Conservation (phyloP, 208 protist genomes). For the Trichomonas gallinae region DNA sequence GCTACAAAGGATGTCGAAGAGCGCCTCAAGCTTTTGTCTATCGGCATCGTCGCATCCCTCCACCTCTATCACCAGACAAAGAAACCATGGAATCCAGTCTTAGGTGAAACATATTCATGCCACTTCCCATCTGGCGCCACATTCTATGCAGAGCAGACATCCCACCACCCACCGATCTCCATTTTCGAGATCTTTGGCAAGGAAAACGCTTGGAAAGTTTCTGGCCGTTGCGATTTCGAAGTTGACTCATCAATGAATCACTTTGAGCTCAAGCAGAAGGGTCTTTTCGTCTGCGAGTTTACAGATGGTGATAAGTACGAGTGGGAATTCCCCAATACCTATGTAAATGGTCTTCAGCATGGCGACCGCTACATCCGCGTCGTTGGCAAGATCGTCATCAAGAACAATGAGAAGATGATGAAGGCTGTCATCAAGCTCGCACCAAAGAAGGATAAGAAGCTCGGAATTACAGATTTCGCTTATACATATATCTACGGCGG, state of each 20-base stretch:
- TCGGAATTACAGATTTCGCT: neutral
- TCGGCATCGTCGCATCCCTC: neutral
- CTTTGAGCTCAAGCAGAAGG: neutral
- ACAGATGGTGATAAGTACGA: neutral
- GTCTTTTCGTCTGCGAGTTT: neutral
- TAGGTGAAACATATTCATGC: neutral
- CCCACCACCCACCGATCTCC: constrained; percentile 30
- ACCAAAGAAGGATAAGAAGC: neutral
- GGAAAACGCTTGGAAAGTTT: constrained; percentile 14
- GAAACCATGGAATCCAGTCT: constrained; percentile 33
- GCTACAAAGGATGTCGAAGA: neutral
- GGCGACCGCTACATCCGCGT: neutral
- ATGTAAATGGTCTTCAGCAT: neutral
- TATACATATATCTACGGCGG: neutral
- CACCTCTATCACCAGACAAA: constrained; percentile 22
- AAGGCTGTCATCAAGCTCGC: neutral
- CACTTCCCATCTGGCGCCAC: neutral
- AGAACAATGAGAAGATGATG: neutral
- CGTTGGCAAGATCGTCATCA: neutral
- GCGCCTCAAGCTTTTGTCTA: neutral
- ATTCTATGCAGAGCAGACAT: constrained; percentile 25
- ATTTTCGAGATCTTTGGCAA: neutral
- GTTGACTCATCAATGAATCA: neutral
- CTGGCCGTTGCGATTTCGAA: neutral
- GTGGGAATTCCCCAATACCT: neutral